phyloP scores from a whole-genome alignment of 495 filamentous ascomycete genomes.

The Daldinia decipiens region DNA sequence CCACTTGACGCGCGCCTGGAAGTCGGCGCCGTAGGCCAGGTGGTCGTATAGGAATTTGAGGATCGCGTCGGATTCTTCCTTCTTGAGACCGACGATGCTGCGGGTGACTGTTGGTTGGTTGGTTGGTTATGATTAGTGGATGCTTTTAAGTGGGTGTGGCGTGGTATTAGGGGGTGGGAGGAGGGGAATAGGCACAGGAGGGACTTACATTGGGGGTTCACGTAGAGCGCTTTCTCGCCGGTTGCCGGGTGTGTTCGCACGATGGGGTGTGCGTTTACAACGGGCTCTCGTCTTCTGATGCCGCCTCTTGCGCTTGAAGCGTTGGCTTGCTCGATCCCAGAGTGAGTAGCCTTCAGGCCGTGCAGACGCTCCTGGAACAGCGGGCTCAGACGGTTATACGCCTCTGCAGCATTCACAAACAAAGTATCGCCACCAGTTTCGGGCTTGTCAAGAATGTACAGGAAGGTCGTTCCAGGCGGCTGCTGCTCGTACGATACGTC shows the following conservation, averaged over 20 bases:
- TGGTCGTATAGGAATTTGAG: constrained; percentile 92
- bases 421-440: constrained; percentile 80
- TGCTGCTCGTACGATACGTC: constrained; percentile 86
- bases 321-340: constrained; percentile 75
- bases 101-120: constrained; percentile 65
- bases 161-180: too few species aligned
- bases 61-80: constrained; percentile 80
- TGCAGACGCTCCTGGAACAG: constrained; percentile 77
- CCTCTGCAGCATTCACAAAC: constrained; percentile 77
- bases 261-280: constrained; percentile 76
- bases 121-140: not conserved
- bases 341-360: constrained; percentile 80
- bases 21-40: constrained; percentile 81
- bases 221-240: constrained; percentile 85
- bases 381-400: constrained; percentile 79
- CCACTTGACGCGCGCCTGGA: constrained; percentile 90
- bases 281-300: constrained; percentile 75
- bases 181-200: not conserved
- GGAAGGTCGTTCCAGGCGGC: constrained; percentile 85
- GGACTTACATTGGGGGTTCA: constrained; percentile 85
- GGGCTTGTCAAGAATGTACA: constrained; percentile 83
- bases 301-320: constrained; percentile 64
- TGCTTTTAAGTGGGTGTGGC: not conserved
- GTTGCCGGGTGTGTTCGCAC: constrained; percentile 84
- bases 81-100: constrained; percentile 77